Conservation (phyloP, 2,329 filamentous ascomycete species). For the Calonectria pteridis region DNA sequence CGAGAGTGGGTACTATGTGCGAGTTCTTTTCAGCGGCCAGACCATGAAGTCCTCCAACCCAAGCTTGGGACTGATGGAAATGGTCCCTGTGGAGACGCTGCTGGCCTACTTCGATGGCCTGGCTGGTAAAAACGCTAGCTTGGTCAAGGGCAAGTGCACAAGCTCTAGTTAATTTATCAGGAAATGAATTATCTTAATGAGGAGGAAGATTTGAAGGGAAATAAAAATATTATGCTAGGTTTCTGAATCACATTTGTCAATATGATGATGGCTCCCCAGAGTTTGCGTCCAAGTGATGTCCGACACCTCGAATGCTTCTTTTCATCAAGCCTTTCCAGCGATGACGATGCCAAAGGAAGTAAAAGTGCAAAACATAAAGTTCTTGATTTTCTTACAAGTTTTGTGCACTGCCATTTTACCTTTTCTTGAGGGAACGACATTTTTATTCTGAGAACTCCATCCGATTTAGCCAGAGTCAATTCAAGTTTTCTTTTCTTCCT, state of each 20-base stretch:
- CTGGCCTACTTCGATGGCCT: constrained; percentile 79
- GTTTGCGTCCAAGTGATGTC: background rate
- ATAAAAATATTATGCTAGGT: background rate
- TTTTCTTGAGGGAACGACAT: too few species aligned
- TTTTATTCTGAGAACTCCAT: background rate
- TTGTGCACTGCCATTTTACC: too few species aligned
- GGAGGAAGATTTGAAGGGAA: background rate
- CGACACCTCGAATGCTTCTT: too few species aligned
- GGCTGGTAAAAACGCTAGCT: constrained; percentile 66
- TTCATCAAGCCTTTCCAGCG: background rate
- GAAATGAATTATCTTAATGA: background rate
- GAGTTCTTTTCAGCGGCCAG: constrained; percentile 79
- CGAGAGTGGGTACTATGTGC: constrained; percentile 62
- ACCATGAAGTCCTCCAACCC: constrained; percentile 77
- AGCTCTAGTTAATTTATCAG: constrained; percentile 7
- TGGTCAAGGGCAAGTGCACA: constrained; percentile 53
- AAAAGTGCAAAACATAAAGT: background rate
- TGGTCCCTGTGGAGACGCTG: constrained; percentile 75
- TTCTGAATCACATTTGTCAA: background rate
- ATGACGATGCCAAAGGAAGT: too few species aligned
- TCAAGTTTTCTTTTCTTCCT: background rate
- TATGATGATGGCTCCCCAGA: background rate
- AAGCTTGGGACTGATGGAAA: constrained; percentile 74
- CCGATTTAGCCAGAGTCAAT: background rate
- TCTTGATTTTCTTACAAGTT: background rate